These are phyloP conservation scores for Coelastrella sp. DNA, from an alignment of 139 green algal species.

Conservation along the genomic window DNA sequence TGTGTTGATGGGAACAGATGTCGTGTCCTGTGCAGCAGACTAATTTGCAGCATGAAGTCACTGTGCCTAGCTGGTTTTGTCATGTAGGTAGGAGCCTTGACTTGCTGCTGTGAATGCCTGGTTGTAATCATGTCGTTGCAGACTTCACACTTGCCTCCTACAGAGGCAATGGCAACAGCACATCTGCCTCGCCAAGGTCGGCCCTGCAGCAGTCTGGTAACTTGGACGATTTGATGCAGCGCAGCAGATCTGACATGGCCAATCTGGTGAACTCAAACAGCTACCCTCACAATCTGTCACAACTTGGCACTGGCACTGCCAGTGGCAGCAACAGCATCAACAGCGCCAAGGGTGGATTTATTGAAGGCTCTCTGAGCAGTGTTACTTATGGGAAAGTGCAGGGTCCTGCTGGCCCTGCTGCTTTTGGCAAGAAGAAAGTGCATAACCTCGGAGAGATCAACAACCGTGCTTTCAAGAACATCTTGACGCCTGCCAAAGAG, in stretches of 20 bases:
- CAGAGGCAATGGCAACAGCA: background rate
- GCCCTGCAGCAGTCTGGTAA: background rate
- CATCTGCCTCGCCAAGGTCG: background rate
- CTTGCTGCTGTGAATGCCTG: background rate
- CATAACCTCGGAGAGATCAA: conserved; percentile 14
- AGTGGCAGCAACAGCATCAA: background rate
- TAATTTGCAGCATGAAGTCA: too few species aligned
- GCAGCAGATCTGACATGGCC: conserved; percentile 14
- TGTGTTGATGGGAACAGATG: too few species aligned
- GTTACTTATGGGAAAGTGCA: conserved; percentile 8
- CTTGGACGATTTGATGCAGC: background rate
- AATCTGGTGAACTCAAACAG: background rate
- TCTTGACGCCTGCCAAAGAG: conserved; percentile 19
- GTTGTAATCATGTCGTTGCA: background rate
- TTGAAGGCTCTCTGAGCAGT: conserved; percentile 35
- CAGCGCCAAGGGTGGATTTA: background rate
- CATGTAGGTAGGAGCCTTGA: too few species aligned
- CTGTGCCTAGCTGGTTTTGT: too few species aligned
- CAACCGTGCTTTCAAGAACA: conserved; percentile 32
- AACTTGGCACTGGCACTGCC: background rate
- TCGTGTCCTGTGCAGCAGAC: too few species aligned
- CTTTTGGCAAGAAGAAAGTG: conserved; percentile 14
- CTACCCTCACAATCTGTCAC: background rate
- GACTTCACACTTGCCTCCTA: background rate
- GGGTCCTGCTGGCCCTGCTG: background rate